Conservation (phyloP, 805 yeast species). For the Zygoascus bituminiphila region DNA sequence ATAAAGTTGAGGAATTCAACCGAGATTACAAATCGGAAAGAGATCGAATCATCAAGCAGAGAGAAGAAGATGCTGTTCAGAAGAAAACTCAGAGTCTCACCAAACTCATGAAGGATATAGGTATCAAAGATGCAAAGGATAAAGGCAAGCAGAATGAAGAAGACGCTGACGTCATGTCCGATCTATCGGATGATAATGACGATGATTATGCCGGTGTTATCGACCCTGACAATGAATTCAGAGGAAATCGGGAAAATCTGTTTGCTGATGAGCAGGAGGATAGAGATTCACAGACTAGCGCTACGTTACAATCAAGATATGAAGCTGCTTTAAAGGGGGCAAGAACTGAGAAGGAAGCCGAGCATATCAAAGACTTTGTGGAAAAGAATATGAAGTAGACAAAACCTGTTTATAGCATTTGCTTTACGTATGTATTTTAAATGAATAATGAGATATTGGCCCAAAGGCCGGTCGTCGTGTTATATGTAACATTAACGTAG, state of each 20-base stretch:
- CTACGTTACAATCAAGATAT: slow-evolving; percentile 55
- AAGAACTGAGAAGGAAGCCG: slow-evolving; percentile 14
- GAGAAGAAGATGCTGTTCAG: slow-evolving; percentile 64
- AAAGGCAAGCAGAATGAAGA: slow-evolving; percentile 40
- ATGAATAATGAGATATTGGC: neutral
- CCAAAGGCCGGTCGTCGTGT: neutral
- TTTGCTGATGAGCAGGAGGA: slow-evolving; percentile 16
- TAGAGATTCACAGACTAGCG: slow-evolving; percentile 9
- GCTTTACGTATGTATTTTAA: neutral
- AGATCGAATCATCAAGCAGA: slow-evolving; percentile 67
- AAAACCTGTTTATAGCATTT: neutral
- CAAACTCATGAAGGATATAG: slow-evolving; percentile 79
- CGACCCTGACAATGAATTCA: slow-evolving; percentile 24
- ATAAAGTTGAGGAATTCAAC: slow-evolving; percentile 80
- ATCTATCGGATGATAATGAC: slow-evolving; percentile 39
- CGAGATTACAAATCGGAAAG: slow-evolving; percentile 78
- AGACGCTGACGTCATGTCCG: slow-evolving; percentile 46
- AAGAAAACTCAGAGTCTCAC: slow-evolving; percentile 64
- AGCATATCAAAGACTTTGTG: slow-evolving; percentile 15
- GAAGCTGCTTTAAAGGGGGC: slow-evolving; percentile 48
- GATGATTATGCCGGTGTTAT: slow-evolving; percentile 30
- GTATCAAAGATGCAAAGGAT: slow-evolving; percentile 37
- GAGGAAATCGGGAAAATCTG: slow-evolving; percentile 13
- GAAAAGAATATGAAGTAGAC: slow-evolving; percentile 4
- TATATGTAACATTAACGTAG: too few species aligned